Base-by-base conservation (phyloP, 2,329 filamentous ascomycete species). In the Chalaropsis thielavioides region DNA sequence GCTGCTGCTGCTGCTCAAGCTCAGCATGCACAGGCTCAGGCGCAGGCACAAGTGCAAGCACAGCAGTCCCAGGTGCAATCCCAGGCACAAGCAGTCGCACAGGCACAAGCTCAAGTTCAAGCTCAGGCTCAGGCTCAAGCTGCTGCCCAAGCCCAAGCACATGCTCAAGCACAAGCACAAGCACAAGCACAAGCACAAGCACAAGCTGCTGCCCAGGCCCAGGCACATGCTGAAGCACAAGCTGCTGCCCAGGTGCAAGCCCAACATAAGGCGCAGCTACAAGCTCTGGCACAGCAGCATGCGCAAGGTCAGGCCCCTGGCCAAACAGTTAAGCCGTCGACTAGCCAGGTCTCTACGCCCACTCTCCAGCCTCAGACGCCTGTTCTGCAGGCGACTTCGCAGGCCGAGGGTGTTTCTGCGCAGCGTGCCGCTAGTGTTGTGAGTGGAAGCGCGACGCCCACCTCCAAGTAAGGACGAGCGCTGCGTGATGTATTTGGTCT, bases 401-500 rank as follows among this genome's bases (percentile, higher is more conserved):
- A 61, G n/a, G 35, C 35, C 15, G 58, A 65, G 46, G 61, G 56
- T 41, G 49, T 35, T n/a, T 49, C 40, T 8, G 44, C 56, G 3
- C 46, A 62, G 15, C 61, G 68, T 24, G 69, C 69, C n/a, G 69
- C 71, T 44, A 73, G 75, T 44, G 74, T 76, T 63, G 69, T 74
- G 15, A 77, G 76, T 51, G 73, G 74, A 46, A 77, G 75, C 49
- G 75, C 74, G 43, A 77, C 76, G 8, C 75, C 75, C 19, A 61
- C 61, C 40, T 35, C 58, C n/a, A 67, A 64, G 46, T 62, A 54
- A 54, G 38, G 19, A 17, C n/a, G 10, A 11, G 8, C 11, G 7
- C 35, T 51, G 22, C 31, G 8, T 19, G 5, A 19, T 51, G 13
- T 51, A 27, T 24, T 51, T 3, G 46, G 35, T 8, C 35, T 4